Percentiles rank a stretch among this genome's conserved stretches.
Conservation (phyloP, 1,284 basidiomycete genomes). For the Salmacisia buchloeana region DNA sequence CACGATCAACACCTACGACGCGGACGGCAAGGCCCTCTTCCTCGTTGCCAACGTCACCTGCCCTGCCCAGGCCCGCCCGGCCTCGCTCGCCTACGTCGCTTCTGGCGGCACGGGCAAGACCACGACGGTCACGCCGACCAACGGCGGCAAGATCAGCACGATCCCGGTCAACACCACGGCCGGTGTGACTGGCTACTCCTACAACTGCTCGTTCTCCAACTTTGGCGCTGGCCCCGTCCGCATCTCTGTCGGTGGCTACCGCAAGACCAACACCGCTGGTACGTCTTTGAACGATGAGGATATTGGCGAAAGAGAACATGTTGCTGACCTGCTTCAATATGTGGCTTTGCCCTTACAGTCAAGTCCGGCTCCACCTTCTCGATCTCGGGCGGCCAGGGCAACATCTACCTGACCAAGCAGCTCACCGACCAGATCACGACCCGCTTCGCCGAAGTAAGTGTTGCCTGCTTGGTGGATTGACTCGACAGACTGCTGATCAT, state of each 20-base stretch:
- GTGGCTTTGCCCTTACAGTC: too few relatives aligned
- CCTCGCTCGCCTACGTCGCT: neutral
- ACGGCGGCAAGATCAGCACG: neutral
- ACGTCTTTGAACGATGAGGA: too few relatives aligned
- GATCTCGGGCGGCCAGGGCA: neutral
- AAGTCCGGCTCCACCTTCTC: neutral
- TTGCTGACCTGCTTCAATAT: too few relatives aligned
- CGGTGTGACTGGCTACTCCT: neutral
- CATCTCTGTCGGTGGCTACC: neutral
- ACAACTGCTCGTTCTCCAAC: conserved; percentile 6
- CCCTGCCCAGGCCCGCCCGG: neutral
- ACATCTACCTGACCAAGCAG: neutral
- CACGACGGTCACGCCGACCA: neutral
- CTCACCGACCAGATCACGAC: neutral
- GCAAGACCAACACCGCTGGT: neutral
- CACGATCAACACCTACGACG: neutral
- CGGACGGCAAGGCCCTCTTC: neutral
- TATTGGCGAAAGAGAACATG: too few relatives aligned
- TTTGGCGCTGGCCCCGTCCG: conserved; percentile 1
- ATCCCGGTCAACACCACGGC: neutral
- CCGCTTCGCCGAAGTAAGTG: neutral
- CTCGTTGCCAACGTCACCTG: neutral
- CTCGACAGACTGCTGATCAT: too few relatives aligned
- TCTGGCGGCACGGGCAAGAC: neutral
- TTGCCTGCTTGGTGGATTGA: too few relatives aligned